Conservation (phyloP, 371 early-diverging fungal genomes). For the Basidiobolus meristosporus region DNA sequence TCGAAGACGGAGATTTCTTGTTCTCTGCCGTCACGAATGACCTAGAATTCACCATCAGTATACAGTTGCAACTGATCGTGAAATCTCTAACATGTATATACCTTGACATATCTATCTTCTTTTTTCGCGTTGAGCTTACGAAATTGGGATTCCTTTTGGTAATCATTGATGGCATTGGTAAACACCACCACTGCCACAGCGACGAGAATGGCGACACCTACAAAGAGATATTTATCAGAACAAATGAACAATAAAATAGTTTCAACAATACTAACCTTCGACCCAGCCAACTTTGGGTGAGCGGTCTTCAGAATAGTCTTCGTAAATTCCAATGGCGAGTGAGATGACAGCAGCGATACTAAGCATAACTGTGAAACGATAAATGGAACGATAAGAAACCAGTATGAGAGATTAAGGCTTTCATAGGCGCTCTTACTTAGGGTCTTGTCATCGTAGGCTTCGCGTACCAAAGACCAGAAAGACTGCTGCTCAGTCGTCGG, state of each 20-base stretch:
- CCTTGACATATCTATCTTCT: constrained; percentile 56
- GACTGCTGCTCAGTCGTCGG: too few species aligned
- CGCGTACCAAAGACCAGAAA: too few species aligned
- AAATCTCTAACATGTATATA: too few species aligned
- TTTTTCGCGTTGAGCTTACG: constrained; percentile 62
- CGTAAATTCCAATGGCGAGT: constrained; percentile 67
- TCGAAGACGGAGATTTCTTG: constrained; percentile 71
- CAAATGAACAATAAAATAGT: too few species aligned
- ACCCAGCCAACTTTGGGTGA: constrained; percentile 42
- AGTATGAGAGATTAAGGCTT: too few species aligned
- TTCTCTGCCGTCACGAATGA: too few species aligned
- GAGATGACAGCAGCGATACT: constrained; percentile 68
- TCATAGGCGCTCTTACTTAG: constrained; percentile 44
- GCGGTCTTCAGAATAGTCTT: constrained; percentile 27
- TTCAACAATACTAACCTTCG: too few species aligned
- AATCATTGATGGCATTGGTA: constrained; percentile 66
- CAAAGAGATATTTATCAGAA: too few species aligned
- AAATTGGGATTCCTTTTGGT: constrained; percentile 71
- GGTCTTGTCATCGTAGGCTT: constrained; percentile 36
- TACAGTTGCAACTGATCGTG: too few species aligned
- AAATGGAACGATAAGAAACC: constrained; percentile 57
- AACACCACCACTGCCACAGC: constrained; percentile 65
- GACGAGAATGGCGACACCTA: constrained; percentile 53
- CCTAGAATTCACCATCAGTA: too few species aligned
- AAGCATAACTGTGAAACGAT: constrained; percentile 59